Conservation (phyloP, 176 grass and related monocot species). For the Ensete ventricosum region DNA sequence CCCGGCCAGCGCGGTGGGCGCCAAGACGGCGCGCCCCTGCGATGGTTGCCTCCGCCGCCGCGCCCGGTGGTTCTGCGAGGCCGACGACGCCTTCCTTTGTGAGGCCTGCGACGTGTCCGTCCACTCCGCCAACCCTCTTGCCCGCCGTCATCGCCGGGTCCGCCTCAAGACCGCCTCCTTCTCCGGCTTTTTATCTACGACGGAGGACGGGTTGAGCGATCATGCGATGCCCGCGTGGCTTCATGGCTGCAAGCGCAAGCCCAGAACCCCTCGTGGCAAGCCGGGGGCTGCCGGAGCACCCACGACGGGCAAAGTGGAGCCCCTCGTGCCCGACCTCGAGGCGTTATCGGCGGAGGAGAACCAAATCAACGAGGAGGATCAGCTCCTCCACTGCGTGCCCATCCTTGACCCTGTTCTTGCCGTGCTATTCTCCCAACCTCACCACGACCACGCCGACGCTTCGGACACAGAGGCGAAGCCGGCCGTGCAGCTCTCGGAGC, state of each 20-base stretch:
- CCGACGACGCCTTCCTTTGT: constrained; percentile 82
- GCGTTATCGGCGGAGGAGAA: constrained; percentile 37
- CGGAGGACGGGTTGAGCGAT: neutral
- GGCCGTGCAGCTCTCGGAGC: neutral
- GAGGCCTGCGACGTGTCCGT: constrained; percentile 69
- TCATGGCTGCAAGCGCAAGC: constrained; percentile 66
- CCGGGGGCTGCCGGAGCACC: neutral
- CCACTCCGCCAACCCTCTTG: constrained; percentile 79
- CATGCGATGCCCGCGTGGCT: constrained; percentile 2
- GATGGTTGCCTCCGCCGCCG: constrained; percentile 60
- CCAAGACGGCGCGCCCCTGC: constrained; percentile 61
- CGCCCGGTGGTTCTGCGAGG: constrained; percentile 82
- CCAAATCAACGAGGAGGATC: neutral
- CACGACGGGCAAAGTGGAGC: constrained; percentile 1
- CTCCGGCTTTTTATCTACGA: neutral
- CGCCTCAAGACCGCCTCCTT: constrained; percentile 31
- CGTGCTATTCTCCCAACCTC: constrained; percentile 49
- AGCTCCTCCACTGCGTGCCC: constrained; percentile 59
- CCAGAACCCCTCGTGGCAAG: constrained; percentile 42
- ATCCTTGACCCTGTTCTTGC: constrained; percentile 44
- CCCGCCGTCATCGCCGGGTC: constrained; percentile 58
- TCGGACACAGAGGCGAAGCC: constrained; percentile 21
- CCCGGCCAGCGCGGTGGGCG: constrained; percentile 9
- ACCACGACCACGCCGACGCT: constrained; percentile 25
- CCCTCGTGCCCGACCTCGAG: constrained; percentile 40